Conservation (phyloP, 2,329 filamentous ascomycete species). For the Tolypocladium guangdongense region DNA sequence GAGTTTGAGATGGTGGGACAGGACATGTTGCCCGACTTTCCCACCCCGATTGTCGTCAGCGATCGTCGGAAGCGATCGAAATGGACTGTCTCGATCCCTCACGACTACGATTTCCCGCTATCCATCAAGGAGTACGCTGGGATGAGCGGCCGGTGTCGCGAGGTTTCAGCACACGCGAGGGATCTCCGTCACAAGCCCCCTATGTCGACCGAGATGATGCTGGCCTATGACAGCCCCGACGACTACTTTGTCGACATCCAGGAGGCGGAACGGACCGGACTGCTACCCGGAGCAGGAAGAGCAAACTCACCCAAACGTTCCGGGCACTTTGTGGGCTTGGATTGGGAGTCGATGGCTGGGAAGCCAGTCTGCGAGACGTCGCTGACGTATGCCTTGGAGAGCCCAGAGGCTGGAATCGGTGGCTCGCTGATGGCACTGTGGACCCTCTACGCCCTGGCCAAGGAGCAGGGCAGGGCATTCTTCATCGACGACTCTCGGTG, state of each 20-base stretch:
- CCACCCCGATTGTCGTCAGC: slow-evolving; percentile 59
- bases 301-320: slow-evolving; percentile 27
- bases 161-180: slow-evolving; percentile 49
- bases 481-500: slow-evolving; percentile 79
- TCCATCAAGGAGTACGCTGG: slow-evolving; percentile 53
- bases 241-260: slow-evolving; percentile 62
- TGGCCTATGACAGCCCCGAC: slow-evolving; percentile 51
- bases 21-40: slow-evolving; percentile 56
- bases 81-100: slow-evolving; percentile 77
- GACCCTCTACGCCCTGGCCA: slow-evolving; percentile 72
- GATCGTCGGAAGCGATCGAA: slow-evolving; percentile 53
- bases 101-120: slow-evolving; percentile 55
- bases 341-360: slow-evolving; percentile 29
- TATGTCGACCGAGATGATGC: slow-evolving; percentile 31
- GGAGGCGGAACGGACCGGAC: slow-evolving; percentile 55
- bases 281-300: slow-evolving; percentile 37
- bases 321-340: slow-evolving; percentile 37
- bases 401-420: slow-evolving; percentile 63
- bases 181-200: slow-evolving; percentile 28
- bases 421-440: slow-evolving; percentile 68
- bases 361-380: slow-evolving; percentile 54
- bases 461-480: slow-evolving; percentile 63
- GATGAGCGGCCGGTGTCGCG: slow-evolving; percentile 56
- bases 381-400: slow-evolving; percentile 70
- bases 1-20: slow-evolving; percentile 58